Evolutionary conservation across 306 rosid species (phyloP), one percentile per base, ranked within the genome.

Genomic region (Ceratonia siliqua): DNA sequence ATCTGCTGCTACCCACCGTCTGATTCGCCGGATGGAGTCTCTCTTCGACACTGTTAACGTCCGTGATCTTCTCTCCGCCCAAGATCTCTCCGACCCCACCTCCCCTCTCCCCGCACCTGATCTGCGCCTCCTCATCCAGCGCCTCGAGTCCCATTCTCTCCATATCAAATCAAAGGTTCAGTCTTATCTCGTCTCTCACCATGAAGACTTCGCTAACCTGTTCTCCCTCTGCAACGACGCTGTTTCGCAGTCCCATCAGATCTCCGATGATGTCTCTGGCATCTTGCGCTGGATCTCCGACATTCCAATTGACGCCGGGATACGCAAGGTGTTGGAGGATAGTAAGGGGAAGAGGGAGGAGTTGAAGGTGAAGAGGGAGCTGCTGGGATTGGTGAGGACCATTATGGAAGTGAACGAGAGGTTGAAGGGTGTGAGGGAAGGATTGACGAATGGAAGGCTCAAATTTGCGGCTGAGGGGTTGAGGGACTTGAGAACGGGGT

Each of bases 21-120:
- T 20, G 20, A 42, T 25, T 39, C 39, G 3, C 56, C 13, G 17
- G 39, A 94, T 94, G 99, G 97, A 91, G 38, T 89, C 93, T 24
- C 90, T 90, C 3, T 88, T 90, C 83, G 88, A 84, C 58, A 63
- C 90, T 0, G 87, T 94, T 82, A 88, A 92, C 75, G 85, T 94
- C 33, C 93, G 89, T 2, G 99, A 94, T 17, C 99, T 94, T 35
- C 96, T 94, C 69, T 89, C 96, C 0, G 79, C 92, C 39, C 82
- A 87, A 59, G 97, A 94, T 79, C 91, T 94, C 82, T 86, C 91
- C 52, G 97, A 94, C 78, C 97, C 89, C 0, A 86, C 79, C 13
- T 79, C 98, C 4, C 93, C 96, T 1, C 96, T 95, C 73, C 87
- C 98, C 6, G 92, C 98, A 8, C 99, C 99, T 14, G 98, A 95